A percentile compares a stretch with the other conserved stretches of the same genome.
Conservation (phyloP, 495 filamentous ascomycete species). For the Parachaetomium inaequale region DNA sequence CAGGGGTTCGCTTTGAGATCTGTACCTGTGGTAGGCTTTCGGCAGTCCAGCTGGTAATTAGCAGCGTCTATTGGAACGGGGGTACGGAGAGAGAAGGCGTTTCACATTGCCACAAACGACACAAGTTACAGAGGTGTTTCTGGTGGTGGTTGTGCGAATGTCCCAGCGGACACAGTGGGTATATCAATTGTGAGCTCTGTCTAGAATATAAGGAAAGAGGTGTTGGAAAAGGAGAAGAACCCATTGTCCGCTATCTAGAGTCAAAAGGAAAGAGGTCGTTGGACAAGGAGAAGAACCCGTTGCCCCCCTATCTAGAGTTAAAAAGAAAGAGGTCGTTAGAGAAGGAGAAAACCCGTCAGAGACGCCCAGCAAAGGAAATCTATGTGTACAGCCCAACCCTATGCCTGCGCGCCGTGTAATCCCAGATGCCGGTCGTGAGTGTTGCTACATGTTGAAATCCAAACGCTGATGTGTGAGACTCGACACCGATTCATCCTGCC, state of each 20-base stretch:
- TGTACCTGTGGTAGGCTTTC: too few relatives aligned
- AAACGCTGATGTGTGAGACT: not conserved
- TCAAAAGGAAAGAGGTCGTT: not conserved
- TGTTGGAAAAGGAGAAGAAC: not conserved
- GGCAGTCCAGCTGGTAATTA: too few relatives aligned
- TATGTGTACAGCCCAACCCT: not conserved
- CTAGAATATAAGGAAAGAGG: not conserved
- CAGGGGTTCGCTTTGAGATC: too few relatives aligned
- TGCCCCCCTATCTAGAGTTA: not conserved
- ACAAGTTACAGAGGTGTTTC: too few relatives aligned
- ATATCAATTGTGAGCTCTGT: too few relatives aligned
- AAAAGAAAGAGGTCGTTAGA: not conserved
- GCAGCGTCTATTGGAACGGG: too few relatives aligned
- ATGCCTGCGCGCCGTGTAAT: not conserved
- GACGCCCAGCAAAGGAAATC: not conserved
- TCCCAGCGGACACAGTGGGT: too few relatives aligned
- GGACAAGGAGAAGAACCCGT: not conserved
- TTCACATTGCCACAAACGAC: too few relatives aligned
- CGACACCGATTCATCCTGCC: not conserved
- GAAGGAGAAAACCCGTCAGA: not conserved
- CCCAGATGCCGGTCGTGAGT: not conserved
- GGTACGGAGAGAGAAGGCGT: too few relatives aligned
- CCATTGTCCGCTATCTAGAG: too few relatives aligned
- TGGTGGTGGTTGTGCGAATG: too few relatives aligned
- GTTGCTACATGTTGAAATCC: slow-evolving; percentile 2